These are phyloP conservation scores for Fusarium stilboides DNA, from an alignment of 2,329 filamentous ascomycete species.

Conservation along the genomic window DNA sequence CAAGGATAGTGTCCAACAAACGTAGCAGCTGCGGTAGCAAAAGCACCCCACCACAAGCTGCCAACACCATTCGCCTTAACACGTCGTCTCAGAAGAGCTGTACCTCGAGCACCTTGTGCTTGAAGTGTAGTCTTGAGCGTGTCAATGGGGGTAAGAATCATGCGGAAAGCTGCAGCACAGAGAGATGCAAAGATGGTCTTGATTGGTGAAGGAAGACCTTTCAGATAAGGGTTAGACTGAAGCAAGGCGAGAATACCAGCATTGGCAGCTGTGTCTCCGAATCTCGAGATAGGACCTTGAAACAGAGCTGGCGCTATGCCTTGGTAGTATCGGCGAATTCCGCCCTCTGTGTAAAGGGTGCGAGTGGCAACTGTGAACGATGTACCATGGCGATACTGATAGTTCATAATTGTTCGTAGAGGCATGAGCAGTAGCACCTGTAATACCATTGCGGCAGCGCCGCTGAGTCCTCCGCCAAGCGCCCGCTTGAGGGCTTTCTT, in stretches of 20 bases:
- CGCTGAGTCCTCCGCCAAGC: slow-evolving; percentile 63
- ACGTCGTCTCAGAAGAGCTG: slow-evolving; percentile 59
- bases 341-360: slow-evolving; percentile 60
- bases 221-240: slow-evolving; percentile 63
- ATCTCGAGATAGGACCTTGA: slow-evolving; percentile 63
- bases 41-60: slow-evolving; percentile 65
- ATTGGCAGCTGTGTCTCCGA: slow-evolving; percentile 66
- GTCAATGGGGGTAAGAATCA: slow-evolving; percentile 64
- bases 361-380: slow-evolving; percentile 58
- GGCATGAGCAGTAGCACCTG: slow-evolving; percentile 66
- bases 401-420: slow-evolving; percentile 66
- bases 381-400: slow-evolving; percentile 64
- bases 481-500: slow-evolving; percentile 61
- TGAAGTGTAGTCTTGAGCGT: slow-evolving; percentile 67
- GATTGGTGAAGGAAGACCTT: slow-evolving; percentile 58
- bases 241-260: slow-evolving; percentile 65
- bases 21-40: slow-evolving; percentile 64
- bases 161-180: slow-evolving; percentile 63
- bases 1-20: slow-evolving; percentile 67
- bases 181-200: slow-evolving; percentile 65
- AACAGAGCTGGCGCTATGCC: slow-evolving; percentile 62
- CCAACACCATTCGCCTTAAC: slow-evolving; percentile 62
- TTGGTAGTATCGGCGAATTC: slow-evolving; percentile 62
- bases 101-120: slow-evolving; percentile 62
- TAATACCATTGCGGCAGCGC: slow-evolving; percentile 64